phyloP scores from a whole-genome alignment of 208 protist species.

The Crithidia bombi region DNA sequence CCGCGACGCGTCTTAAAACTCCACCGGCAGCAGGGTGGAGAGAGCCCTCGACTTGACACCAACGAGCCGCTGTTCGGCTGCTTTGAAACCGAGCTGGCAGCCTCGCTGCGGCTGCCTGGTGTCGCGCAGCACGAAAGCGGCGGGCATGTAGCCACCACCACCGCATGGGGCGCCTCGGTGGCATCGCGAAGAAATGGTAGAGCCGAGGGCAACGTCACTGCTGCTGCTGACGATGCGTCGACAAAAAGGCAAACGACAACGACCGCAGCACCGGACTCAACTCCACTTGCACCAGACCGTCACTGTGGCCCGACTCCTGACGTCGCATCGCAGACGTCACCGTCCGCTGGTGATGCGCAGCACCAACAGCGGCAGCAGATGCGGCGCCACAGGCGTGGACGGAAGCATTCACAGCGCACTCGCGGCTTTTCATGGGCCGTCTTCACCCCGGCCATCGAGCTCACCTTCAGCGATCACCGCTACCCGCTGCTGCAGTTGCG shows the following conservation, averaged over 20 bases:
- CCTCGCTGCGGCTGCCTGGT: not conserved
- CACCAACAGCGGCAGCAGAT: not conserved
- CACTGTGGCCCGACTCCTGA: too few species aligned
- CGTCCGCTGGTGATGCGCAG: not conserved
- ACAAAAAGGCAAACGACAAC: not conserved
- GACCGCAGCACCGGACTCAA: too few species aligned
- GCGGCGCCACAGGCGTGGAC: not conserved
- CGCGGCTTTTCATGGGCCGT: slow-evolving; percentile 39
- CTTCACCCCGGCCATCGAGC: slow-evolving; percentile 46
- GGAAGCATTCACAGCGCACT: not conserved
- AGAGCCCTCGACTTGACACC: not conserved
- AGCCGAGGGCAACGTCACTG: not conserved
- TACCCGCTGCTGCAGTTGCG: slow-evolving; percentile 63
- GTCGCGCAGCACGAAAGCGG: slow-evolving; percentile 1
- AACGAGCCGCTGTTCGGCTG: not conserved
- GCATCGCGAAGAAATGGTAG: slow-evolving; percentile 3
- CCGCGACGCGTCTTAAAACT: not conserved
- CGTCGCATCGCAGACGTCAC: not conserved
- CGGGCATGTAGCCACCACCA: too few species aligned
- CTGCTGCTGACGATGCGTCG: not conserved
- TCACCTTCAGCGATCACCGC: slow-evolving; percentile 67
- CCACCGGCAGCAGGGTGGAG: not conserved
- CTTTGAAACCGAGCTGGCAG: not conserved
- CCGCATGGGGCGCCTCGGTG: too few species aligned
- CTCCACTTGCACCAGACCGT: too few species aligned